Conservation (phyloP, 768 basidiomycete species). For the Piloderma croceum region DNA sequence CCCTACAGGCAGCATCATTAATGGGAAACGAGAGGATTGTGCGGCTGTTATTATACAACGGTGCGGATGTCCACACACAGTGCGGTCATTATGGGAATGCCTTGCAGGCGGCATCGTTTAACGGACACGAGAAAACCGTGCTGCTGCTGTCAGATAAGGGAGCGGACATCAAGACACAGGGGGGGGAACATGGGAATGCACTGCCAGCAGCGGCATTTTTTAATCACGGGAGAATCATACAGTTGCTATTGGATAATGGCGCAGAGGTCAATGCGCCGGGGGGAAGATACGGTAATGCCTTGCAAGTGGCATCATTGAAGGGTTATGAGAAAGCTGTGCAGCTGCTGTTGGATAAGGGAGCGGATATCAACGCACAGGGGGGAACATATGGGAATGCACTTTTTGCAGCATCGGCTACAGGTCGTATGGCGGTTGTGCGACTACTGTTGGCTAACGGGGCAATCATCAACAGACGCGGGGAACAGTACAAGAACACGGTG, state of each 20-base stretch:
- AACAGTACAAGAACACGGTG: neutral
- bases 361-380: slow-evolving; percentile 6
- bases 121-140: slow-evolving; percentile 1
- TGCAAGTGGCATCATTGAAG: slow-evolving; percentile 1
- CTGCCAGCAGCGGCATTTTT: too few relatives aligned
- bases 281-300: slow-evolving; percentile 3
- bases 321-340: neutral
- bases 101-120: neutral
- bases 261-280: slow-evolving; percentile 8
- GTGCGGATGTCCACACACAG: neutral
- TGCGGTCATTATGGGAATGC: neutral
- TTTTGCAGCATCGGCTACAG: neutral
- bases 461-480: slow-evolving; percentile 6
- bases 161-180: too few relatives aligned
- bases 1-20: too few relatives aligned
- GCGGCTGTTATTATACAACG: neutral
- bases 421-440: neutral
- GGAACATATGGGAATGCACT: slow-evolving; percentile 4
- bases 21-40: neutral
- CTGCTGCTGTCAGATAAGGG: slow-evolving; percentile 2
- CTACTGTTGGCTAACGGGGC: slow-evolving; percentile 4
- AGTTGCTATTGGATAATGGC: too few relatives aligned
- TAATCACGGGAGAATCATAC: too few relatives aligned
- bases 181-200: too few relatives aligned
- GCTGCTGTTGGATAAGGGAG: slow-evolving; percentile 1